Base-by-base conservation (phyloP, 2,329 filamentous ascomycete genomes). In the Trichoderma afroharzianum region DNA sequence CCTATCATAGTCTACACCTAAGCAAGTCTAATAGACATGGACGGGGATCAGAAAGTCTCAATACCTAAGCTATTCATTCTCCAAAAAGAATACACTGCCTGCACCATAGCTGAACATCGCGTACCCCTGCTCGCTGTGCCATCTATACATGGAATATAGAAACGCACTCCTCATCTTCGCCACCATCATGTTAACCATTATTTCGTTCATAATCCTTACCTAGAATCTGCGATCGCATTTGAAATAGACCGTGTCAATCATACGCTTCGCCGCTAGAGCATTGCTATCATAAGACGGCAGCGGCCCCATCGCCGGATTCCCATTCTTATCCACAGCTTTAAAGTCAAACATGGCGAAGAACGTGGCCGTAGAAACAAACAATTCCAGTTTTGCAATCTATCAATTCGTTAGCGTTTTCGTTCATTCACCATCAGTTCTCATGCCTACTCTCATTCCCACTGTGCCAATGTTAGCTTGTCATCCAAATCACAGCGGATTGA, bases 381-480 rank as follows among this genome's bases (percentile, higher is more conserved):
- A 83, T 75, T 88, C 86, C 1, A 88, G 77, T 73, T 88, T 88
- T 1, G 87, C 86, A 76, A 88, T 87, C 75, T 81, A 72, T 14
- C 7, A 15, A 15, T 11, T 6, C 61, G 75, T 67, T 30, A 75
- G 76, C 62, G 73, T 59, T 24, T 75, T 47, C 3, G 62, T 58
- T 70, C 6, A 15, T 28, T 18, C 6, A 12, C 14, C 18, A 32
- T 14, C n/a, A 2, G 4, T 33, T 26, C 6, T 26, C 4, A 18
- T 30, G 57, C 70, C 8, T 59, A 68, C 70, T 36, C 55, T 72
- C 59, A 66, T 70, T 7, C 71, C 71, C 50, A 66, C 68, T 71
- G 4, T 24, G 39, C 15, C 26, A 15, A 24, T 36, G 63, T 67
- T 58, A 67, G 50, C 50, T 18, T 43, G 15, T 18, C 36, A 18